Percentiles rank a stretch among this genome's conserved stretches.
Conservation (phyloP, 2,329 filamentous ascomycete species). For the Beauveria varroae region DNA sequence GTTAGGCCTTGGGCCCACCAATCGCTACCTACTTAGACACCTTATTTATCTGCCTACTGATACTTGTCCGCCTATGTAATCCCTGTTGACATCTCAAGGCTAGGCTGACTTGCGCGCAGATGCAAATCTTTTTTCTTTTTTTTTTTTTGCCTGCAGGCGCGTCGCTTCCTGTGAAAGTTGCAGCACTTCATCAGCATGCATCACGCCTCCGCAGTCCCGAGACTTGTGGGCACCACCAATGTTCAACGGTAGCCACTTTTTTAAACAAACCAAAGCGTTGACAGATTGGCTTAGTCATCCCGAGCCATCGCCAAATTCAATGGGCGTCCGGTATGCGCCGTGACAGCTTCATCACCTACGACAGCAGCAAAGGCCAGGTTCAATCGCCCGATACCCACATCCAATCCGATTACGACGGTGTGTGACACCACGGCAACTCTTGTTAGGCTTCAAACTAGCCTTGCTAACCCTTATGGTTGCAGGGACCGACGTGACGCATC, state of each 20-base stretch:
- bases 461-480: background rate
- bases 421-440: background rate
- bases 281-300: constrained; percentile 3
- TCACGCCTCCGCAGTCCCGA: no score
- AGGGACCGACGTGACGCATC: background rate
- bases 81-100: no score
- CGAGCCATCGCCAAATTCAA: background rate
- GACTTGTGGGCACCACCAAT: no score
- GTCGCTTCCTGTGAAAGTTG: no score
- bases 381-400: background rate
- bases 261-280: background rate
- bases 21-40: no score
- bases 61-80: background rate
- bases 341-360: background rate
- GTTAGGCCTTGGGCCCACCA: no score
- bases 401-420: background rate
- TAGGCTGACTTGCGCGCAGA: no score
- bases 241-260: background rate
- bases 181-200: no score
- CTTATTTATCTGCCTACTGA: background rate
- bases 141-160: no score
- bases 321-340: background rate
- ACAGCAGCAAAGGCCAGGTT: background rate
- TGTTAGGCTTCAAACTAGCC: background rate
- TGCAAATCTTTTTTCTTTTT: no score